phyloP scores from a whole-genome alignment of 164 flowering plant genomes.

The Dillenia suffruticosa region DNA sequence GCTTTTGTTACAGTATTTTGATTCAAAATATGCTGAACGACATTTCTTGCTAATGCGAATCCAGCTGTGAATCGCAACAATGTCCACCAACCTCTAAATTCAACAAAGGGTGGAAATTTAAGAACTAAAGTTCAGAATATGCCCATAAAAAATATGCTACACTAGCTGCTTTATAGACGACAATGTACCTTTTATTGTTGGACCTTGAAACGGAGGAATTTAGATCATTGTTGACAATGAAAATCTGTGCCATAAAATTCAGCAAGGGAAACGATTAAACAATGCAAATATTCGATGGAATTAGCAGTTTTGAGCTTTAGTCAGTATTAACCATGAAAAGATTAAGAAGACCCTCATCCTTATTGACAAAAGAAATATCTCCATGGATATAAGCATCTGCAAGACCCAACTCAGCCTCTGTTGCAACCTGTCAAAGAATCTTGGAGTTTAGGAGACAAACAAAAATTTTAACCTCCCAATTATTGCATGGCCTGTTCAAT shows the following conservation, averaged over 20 bases:
- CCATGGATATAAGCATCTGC: conserved; percentile 95
- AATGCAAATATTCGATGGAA: neutral
- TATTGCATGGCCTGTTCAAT: too few species aligned
- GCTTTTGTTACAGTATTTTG: conserved; percentile 86
- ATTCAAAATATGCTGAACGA: conserved; percentile 62
- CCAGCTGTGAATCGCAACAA: conserved; percentile 72
- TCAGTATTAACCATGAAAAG: conserved; percentile 53
- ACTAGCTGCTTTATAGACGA: too few species aligned
- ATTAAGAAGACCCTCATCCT: conserved; percentile 71
- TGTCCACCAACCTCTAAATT: conserved; percentile 96
- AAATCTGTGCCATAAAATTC: conserved; percentile 44
- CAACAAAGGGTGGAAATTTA: neutral
- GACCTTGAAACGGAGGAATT: conserved; percentile 29
- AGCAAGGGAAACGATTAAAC: conserved; percentile 2
- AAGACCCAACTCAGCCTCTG: conserved; percentile 89
- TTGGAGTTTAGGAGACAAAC: too few species aligned
- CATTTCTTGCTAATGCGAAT: conserved; percentile 76
- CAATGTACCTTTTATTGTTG: conserved; percentile 49
- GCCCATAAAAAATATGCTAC: too few species aligned
- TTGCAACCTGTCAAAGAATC: conserved; percentile 53
- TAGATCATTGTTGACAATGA: conserved; percentile 73
- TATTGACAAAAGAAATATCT: conserved; percentile 77
- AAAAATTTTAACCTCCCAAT: too few species aligned
- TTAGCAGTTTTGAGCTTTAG: neutral
- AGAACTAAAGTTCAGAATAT: neutral